These are phyloP conservation scores for sweet orange (Citrus sinensis) DNA, from an alignment of 345 rosid genomes.

Conservation along the genomic window DVS_A1.0 CM039161.1:23312501-23313000, in stretches of 20 bases:
- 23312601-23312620: not conserved
- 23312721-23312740: not conserved
- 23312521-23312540: not conserved
- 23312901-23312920: slow-evolving; percentile 49
- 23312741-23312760: not conserved
- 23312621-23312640: slow-evolving; percentile 52
- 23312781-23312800: slow-evolving; percentile 72
- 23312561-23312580: not conserved
- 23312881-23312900: slow-evolving; percentile 83
- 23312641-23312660: slow-evolving; percentile 65
- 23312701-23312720: not conserved
- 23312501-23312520: no score
- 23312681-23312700: slow-evolving; percentile 38
- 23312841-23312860: slow-evolving; percentile 84
- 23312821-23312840: slow-evolving; percentile 86
- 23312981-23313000: no score
- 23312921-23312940: not conserved
- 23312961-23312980: no score
- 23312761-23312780: slow-evolving; percentile 10
- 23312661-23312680: slow-evolving; percentile 86
- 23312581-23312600: not conserved
- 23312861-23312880: slow-evolving; percentile 86
- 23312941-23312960: not conserved
- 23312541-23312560: not conserved
- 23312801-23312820: slow-evolving; percentile 73